Evolutionary conservation across 805 yeast species (phyloP).

Genomic region (Yarrowia osloensis): DNA sequence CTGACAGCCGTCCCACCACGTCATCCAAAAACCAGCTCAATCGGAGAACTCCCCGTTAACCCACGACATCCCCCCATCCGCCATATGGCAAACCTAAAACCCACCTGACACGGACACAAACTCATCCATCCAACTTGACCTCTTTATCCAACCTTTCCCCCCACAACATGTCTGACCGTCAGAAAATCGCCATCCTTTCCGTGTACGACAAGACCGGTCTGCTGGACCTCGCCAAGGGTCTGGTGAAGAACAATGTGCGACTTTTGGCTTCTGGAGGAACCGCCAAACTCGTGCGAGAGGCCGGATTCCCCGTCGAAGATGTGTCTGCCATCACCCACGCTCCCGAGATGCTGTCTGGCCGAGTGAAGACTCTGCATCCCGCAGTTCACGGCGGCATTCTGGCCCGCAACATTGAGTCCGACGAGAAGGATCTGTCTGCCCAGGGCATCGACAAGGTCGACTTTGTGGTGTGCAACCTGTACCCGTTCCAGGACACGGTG

Average conservation of each 20-base stretch:
- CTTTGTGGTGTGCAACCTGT: conserved; percentile 94
- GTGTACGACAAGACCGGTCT: conserved; percentile 98
- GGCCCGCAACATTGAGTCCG: conserved; percentile 89
- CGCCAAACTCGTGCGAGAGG: conserved; percentile 89
- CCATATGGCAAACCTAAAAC: no score
- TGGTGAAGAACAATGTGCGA: conserved; percentile 83
- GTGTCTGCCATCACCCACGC: conserved; percentile 95
- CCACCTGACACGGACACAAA: no score
- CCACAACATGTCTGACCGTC: conserved; percentile 20
- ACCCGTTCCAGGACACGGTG: conserved; percentile 97
- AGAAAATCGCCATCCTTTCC: conserved; percentile 90
- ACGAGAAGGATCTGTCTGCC: conserved; percentile 80
- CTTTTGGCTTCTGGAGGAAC: conserved; percentile 98
- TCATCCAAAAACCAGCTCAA: no score
- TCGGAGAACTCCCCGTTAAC: no score
- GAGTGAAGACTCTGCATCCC: conserved; percentile 97
- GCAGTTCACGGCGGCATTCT: conserved; percentile 95
- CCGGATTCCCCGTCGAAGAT: conserved; percentile 97
- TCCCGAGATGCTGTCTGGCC: conserved; percentile 98
- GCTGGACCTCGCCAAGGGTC: conserved; percentile 93
- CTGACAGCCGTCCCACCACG: no score
- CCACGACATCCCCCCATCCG: no score
- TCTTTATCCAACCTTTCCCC: background rate
- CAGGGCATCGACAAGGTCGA: conserved; percentile 96
- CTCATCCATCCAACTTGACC: background rate